Conservation (phyloP, 2,329 filamentous ascomycete species). For the Drechmeria coniospora region DNA sequence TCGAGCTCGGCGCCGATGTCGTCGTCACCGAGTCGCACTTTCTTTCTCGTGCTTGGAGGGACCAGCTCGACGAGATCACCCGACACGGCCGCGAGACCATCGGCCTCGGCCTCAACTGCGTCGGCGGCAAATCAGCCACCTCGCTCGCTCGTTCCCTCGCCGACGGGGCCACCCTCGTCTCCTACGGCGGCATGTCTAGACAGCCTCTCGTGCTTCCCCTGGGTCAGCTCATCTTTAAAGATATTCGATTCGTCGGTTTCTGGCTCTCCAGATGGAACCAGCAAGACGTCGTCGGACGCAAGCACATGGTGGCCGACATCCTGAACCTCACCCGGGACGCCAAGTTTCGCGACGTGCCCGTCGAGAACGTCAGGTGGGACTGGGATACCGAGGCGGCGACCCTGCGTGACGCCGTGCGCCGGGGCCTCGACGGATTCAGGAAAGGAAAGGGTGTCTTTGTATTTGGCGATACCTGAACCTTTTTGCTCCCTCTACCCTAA, state of each 20-base stretch:
- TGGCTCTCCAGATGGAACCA: slow-evolving; percentile 90
- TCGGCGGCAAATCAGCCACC: slow-evolving; percentile 74
- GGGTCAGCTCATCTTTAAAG: slow-evolving; percentile 81
- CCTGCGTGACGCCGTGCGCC: slow-evolving; percentile 61
- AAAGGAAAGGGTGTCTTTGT: slow-evolving; percentile 83
- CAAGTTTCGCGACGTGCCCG: slow-evolving; percentile 68
- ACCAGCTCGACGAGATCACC: slow-evolving; percentile 48
- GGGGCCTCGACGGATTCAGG: slow-evolving; percentile 70
- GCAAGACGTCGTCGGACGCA: slow-evolving; percentile 55
- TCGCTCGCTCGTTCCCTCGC: slow-evolving; percentile 61
- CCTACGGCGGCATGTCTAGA: slow-evolving; percentile 89
- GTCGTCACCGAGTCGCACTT: slow-evolving; percentile 43
- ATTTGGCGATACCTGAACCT: slow-evolving; percentile 46
- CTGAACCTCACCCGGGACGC: slow-evolving; percentile 58
- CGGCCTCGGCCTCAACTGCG: slow-evolving; percentile 76
- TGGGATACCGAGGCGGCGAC: slow-evolving; percentile 60
- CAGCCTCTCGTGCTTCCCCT: slow-evolving; percentile 72
- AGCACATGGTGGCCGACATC: slow-evolving; percentile 70
- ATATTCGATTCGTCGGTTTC: slow-evolving; percentile 79
- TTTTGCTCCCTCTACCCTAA: not conserved
- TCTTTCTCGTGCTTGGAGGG: slow-evolving; percentile 42
- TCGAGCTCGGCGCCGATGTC: slow-evolving; percentile 37
- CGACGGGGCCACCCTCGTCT: slow-evolving; percentile 61
- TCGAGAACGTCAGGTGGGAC: slow-evolving; percentile 69
- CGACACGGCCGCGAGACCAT: slow-evolving; percentile 56